phyloP scores from a whole-genome alignment of 2,329 filamentous ascomycete species.

The Pestalotiopsis sp. region DNA sequence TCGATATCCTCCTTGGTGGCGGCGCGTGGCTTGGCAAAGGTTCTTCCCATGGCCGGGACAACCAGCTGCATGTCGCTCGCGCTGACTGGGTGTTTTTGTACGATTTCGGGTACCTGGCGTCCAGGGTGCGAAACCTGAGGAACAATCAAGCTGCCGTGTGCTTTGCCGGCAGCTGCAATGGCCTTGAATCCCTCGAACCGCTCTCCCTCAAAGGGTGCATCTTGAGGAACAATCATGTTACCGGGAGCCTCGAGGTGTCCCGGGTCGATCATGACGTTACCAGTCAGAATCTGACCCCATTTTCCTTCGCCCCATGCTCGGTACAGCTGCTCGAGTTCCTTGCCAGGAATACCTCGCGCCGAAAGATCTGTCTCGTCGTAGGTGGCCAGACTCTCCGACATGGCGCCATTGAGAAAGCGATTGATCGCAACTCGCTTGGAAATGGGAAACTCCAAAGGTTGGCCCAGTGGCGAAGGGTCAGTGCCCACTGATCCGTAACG shows the following conservation, averaged over 20 bases:
- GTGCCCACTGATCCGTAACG: constrained; percentile 23
- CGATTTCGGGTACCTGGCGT: constrained; percentile 45
- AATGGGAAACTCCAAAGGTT: constrained; percentile 52
- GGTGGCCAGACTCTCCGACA: constrained; percentile 66
- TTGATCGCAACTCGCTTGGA: constrained; percentile 61
- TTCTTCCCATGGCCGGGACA: constrained; percentile 20
- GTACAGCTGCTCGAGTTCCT: constrained; percentile 55
- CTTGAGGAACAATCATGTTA: constrained; percentile 60
- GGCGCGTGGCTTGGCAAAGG: constrained; percentile 51
- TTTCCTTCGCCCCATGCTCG: constrained; percentile 62
- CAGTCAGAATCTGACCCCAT: constrained; percentile 60
- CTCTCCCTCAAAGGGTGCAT: constrained; percentile 52
- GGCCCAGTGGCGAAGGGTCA: constrained; percentile 38
- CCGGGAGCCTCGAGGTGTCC: constrained; percentile 59
- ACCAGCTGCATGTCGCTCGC: constrained; percentile 40
- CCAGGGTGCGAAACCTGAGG: constrained; percentile 67
- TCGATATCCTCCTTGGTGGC: constrained; percentile 58
- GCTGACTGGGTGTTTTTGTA: constrained; percentile 41
- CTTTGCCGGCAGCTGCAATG: constrained; percentile 56
- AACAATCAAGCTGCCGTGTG: constrained; percentile 61
- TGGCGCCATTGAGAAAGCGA: constrained; percentile 68
- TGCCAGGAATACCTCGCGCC: constrained; percentile 46
- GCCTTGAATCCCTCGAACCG: constrained; percentile 65
- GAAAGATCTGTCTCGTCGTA: constrained; percentile 58
- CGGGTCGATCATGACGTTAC: constrained; percentile 67